Evolutionary conservation across 257 asterid species (phyloP).

Genomic region (Cruciata laevipes): DNA sequence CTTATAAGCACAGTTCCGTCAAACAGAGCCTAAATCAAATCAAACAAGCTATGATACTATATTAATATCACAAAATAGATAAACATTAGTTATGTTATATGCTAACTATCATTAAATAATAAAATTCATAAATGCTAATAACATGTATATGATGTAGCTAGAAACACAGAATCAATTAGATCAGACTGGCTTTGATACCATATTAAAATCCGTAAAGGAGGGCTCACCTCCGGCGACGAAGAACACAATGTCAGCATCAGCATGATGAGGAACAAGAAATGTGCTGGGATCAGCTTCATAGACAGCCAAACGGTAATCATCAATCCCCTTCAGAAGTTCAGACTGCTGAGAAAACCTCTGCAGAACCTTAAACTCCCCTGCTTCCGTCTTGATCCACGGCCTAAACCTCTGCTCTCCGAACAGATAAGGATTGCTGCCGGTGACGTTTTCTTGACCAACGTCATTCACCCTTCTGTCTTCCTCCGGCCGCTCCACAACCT

Average conservation of each 20-base stretch:
- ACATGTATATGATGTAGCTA: no score
- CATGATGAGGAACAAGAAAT: constrained; percentile 38
- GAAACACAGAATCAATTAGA: no score
- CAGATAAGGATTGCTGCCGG: constrained; percentile 25
- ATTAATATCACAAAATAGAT: no score
- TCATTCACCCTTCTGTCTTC: constrained; percentile 1
- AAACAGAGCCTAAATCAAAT: no score
- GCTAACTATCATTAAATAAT: no score
- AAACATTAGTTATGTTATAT: no score
- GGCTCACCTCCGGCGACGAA: constrained; percentile 18
- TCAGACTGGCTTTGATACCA: no score
- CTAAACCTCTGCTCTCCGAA: constrained; percentile 26
- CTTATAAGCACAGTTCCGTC: no score
- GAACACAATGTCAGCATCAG: constrained; percentile 29
- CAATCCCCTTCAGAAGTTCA: constrained; percentile 33
- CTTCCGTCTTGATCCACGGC: constrained; percentile 17
- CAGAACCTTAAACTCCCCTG: constrained; percentile 33
- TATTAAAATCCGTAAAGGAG: neutral
- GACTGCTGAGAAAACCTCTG: constrained; percentile 30
- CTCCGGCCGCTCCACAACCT: constrained; percentile 2
- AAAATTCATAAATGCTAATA: no score
- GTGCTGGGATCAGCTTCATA: constrained; percentile 37
- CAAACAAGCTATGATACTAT: neutral
- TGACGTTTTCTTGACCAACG: neutral
- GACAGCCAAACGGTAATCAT: constrained; percentile 26